Evolutionary conservation across 2,329 filamentous ascomycete species (phyloP).

Genomic region (Hypomyces rosellus): DNA sequence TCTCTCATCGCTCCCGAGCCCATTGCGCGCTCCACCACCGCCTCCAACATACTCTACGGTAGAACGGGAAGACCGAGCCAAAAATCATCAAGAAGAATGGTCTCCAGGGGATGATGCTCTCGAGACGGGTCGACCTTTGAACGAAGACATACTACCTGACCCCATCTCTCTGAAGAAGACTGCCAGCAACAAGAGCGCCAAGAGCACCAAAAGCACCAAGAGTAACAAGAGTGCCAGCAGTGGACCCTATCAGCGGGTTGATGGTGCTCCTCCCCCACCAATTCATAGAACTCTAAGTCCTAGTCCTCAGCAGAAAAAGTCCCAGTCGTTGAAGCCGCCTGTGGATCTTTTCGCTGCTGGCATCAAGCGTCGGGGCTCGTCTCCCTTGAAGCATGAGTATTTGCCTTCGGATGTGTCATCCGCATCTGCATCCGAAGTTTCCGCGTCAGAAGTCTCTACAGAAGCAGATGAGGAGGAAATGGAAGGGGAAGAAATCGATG

Average conservation of each 20-base stretch:
- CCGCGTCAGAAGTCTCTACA: slow-evolving; percentile 6
- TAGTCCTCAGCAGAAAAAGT: slow-evolving; percentile 28
- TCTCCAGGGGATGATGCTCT: neutral
- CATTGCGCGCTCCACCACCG: slow-evolving; percentile 16
- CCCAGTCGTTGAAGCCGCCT: slow-evolving; percentile 17
- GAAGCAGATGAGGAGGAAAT: slow-evolving; percentile 7
- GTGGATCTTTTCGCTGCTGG: slow-evolving; percentile 36
- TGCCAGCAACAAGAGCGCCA: neutral
- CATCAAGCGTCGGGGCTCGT: slow-evolving; percentile 70
- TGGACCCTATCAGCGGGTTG: slow-evolving; percentile 40
- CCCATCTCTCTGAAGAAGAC: slow-evolving; percentile 22
- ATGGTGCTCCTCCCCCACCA: slow-evolving; percentile 46
- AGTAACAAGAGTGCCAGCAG: slow-evolving; percentile 24
- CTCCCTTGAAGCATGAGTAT: slow-evolving; percentile 95
- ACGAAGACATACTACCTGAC: slow-evolving; percentile 34
- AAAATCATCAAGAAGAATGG: slow-evolving; percentile 15
- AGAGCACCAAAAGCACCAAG: slow-evolving; percentile 25
- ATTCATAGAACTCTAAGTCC: slow-evolving; percentile 41
- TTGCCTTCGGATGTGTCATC: slow-evolving; percentile 70
- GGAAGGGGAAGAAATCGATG: slow-evolving; percentile 3
- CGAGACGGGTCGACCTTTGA: slow-evolving; percentile 22
- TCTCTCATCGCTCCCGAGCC: slow-evolving; percentile 18
- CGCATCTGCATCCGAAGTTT: slow-evolving; percentile 37
- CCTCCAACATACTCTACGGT: slow-evolving; percentile 8
- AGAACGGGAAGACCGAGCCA: slow-evolving; percentile 20